These are phyloP conservation scores for Friedmanniomyces simplex DNA, from an alignment of 495 filamentous ascomycete species.

Conservation along the genomic window DNA sequence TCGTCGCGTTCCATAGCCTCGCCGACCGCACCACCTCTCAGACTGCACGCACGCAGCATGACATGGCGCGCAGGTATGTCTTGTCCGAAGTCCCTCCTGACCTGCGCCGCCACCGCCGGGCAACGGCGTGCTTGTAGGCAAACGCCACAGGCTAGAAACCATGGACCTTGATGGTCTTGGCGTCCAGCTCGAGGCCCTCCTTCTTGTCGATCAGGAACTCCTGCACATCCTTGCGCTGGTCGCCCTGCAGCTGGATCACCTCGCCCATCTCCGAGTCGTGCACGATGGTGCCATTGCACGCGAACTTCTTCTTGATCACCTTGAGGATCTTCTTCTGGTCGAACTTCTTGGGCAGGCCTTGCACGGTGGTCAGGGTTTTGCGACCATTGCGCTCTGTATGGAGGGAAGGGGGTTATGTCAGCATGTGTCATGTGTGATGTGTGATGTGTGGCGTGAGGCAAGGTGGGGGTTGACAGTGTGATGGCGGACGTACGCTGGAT, in stretches of 20 bases:
- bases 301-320: slow-evolving; percentile 99
- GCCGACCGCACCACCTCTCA: not conserved
- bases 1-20: not conserved
- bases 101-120: not conserved
- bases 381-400: slow-evolving; percentile 96
- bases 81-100: not conserved
- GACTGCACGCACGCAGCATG: not conserved
- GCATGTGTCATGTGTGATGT: not conserved
- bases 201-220: slow-evolving; percentile 95
- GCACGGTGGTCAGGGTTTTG: slow-evolving; percentile 98
- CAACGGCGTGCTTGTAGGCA: not conserved
- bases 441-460: slow-evolving; percentile 2
- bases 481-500: slow-evolving; percentile 67
- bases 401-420: slow-evolving; percentile 12
- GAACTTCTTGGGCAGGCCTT: slow-evolving; percentile 95
- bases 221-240: slow-evolving; percentile 97
- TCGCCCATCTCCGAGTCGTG: slow-evolving; percentile 95
- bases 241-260: slow-evolving; percentile 98
- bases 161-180: slow-evolving; percentile 96
- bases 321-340: slow-evolving; percentile 99
- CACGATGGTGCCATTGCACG: slow-evolving; percentile 99
- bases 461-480: not conserved
- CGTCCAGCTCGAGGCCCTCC: slow-evolving; percentile 79
- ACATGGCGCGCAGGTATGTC: not conserved
- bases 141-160: slow-evolving; percentile 53